These are phyloP conservation scores for Raphidocelis subcapitata DNA, from an alignment of 139 green algal species.

Conservation along the genomic window DNA sequence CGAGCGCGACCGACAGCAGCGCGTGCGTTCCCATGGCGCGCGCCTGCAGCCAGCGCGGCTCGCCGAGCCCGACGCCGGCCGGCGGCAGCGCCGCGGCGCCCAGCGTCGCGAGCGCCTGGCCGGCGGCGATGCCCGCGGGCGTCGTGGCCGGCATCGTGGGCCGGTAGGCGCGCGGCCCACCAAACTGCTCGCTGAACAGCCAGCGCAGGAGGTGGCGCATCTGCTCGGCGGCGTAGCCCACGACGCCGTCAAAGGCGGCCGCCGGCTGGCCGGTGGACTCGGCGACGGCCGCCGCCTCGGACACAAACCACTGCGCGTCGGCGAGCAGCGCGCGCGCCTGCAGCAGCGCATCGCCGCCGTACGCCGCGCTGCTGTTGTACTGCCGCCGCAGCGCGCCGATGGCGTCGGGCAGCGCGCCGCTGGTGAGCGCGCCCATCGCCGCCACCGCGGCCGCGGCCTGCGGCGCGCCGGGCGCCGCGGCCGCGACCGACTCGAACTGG, in stretches of 20 bases:
- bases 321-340: constrained; percentile 14
- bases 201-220: constrained; percentile 16
- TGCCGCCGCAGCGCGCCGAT: not conserved
- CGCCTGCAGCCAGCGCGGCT: constrained; percentile 14
- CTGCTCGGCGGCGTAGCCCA: constrained; percentile 15
- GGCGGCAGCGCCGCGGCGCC: constrained; percentile 13
- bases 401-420: not conserved
- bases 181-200: constrained; percentile 30
- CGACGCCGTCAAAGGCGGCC: constrained; percentile 3
- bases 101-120: constrained; percentile 5
- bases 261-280: not conserved
- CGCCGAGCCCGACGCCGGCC: not conserved
- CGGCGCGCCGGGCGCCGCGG: not conserved
- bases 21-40: constrained; percentile 6
- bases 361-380: constrained; percentile 17
- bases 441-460: not conserved
- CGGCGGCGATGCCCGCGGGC: not conserved
- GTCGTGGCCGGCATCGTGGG: not conserved
- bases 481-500: not conserved
- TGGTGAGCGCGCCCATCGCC: not conserved
- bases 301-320: constrained; percentile 24
- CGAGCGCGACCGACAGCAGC: not conserved
- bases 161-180: not conserved
- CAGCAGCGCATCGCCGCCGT: constrained; percentile 26
- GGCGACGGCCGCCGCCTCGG: not conserved